Percentiles rank a stretch among this genome's conserved stretches.
phyloP scores from a whole-genome alignment of 2,329 filamentous ascomycete species.

The Exutisphaerella laricina region DNA sequence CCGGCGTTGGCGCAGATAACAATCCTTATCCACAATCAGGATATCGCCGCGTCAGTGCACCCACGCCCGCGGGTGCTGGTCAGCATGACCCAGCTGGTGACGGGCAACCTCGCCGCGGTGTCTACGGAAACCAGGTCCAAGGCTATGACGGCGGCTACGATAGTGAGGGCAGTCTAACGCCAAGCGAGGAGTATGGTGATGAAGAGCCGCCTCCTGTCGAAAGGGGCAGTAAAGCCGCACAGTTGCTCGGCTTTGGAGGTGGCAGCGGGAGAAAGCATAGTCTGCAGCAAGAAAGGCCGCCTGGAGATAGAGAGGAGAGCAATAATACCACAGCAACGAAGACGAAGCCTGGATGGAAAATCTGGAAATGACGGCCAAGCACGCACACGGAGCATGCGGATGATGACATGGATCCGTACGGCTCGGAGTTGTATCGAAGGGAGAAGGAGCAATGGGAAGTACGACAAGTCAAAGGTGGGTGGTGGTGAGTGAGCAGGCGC shows the following conservation, averaged over 20 bases:
- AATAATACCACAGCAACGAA: conserved; percentile 23
- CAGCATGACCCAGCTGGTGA: not conserved
- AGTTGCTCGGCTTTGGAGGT: conserved; percentile 28
- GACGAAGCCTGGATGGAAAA: conserved; percentile 31
- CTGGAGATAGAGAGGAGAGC: conserved; percentile 9
- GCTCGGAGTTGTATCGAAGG: conserved; percentile 35
- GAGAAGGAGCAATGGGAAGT: conserved; percentile 36
- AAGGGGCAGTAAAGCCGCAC: conserved; percentile 29
- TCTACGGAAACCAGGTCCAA: not conserved
- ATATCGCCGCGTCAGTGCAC: conserved; percentile 13
- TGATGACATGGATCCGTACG: not conserved
- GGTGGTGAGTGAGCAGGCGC: not conserved
- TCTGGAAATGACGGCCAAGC: conserved; percentile 18
- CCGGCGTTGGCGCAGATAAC: conserved; percentile 4
- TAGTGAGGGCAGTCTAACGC: conserved; percentile 24
- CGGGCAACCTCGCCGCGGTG: conserved; percentile 4
- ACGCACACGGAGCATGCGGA: too few species aligned
- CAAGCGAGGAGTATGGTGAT: conserved; percentile 27
- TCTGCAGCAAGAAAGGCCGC: conserved; percentile 15
- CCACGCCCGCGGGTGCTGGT: conserved; percentile 1
- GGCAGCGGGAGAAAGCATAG: conserved; percentile 7
- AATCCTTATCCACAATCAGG: conserved; percentile 16
- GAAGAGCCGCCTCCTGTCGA: conserved; percentile 15
- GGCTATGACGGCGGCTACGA: conserved; percentile 16
- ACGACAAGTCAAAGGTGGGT: not conserved